These are phyloP conservation scores for Aureobasidium namibiae DNA, from an alignment of 2,329 filamentous ascomycete species.

Conservation along the genomic window DNA sequence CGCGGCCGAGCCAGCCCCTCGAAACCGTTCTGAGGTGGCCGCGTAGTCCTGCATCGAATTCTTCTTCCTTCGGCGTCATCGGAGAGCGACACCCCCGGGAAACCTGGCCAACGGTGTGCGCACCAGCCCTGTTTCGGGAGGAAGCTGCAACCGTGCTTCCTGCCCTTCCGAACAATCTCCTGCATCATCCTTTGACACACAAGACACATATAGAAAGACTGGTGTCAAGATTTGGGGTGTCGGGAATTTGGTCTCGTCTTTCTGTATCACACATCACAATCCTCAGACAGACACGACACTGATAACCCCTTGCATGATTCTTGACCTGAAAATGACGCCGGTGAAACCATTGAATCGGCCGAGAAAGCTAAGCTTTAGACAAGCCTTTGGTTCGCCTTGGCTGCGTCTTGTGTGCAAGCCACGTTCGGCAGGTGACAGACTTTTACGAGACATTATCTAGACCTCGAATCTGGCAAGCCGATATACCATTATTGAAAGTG, in stretches of 20 bases:
- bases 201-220: background rate
- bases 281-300: background rate
- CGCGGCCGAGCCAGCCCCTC: constrained; percentile 7
- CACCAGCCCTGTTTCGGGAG: background rate
- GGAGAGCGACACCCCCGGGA: background rate
- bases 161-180: background rate
- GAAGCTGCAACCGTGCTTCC: background rate
- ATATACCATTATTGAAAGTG: background rate
- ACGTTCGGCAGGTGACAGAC: background rate
- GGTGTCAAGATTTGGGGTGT: background rate
- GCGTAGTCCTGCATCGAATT: constrained; percentile 10
- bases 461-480: background rate
- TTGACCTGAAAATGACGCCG: too few relatives aligned
- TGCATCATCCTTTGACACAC: background rate
- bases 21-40: constrained; percentile 9
- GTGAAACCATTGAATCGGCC: background rate
- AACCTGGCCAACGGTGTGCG: background rate
- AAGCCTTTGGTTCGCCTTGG: background rate
- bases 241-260: background rate
- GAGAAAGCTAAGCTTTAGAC: background rate
- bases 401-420: background rate
- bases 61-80: background rate
- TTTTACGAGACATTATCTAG: background rate
- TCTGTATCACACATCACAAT: background rate
- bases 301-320: background rate